Percentiles rank a stretch among this genome's conserved stretches.
These are phyloP conservation scores for rapeseed (Brassica napus) DNA, from an alignment of 345 rosid species.

Conservation along the genomic window Da-Ae NC_063447.1:61728501-61729000, in stretches of 20 bases:
- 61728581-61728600: neutral
- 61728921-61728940: neutral
- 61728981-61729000: neutral
- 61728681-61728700: neutral
- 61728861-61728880: constrained; percentile 10
- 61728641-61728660: neutral
- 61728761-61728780: constrained; percentile 11
- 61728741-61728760: neutral
- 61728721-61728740: neutral
- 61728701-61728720: neutral
- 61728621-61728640: neutral
- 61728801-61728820: neutral
- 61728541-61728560: too few relatives aligned
- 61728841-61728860: neutral
- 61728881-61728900: neutral
- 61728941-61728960: neutral
- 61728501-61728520: neutral
- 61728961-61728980: constrained; percentile 8
- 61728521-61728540: too few relatives aligned
- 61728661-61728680: neutral
- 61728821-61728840: constrained; percentile 7
- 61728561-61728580: neutral
- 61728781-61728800: constrained; percentile 2
- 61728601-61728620: neutral
- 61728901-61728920: neutral